A percentile compares a stretch with the other conserved stretches of the same genome.
phyloP scores from a whole-genome alignment of 495 filamentous ascomycete species.

The Xylaria bambusicola region DNA sequence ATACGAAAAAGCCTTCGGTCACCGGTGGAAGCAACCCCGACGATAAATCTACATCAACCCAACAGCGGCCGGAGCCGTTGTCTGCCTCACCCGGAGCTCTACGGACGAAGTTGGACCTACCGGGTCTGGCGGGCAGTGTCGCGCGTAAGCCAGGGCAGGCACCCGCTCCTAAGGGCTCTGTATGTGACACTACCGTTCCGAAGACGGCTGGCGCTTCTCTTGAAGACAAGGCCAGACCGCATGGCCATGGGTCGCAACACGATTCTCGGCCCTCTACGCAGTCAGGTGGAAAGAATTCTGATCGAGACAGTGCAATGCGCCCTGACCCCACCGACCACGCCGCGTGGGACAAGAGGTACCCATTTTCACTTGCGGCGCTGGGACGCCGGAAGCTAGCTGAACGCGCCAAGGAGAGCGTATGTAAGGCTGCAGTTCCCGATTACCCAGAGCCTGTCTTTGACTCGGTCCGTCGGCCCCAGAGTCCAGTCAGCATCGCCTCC shows the following conservation, averaged over 20 bases:
- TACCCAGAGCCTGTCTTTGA: slow-evolving; percentile 16
- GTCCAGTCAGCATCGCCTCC: slow-evolving; percentile 9
- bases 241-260: slow-evolving; percentile 18
- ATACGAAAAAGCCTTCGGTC: slow-evolving; percentile 24
- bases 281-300: slow-evolving; percentile 16
- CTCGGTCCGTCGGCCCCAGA: slow-evolving; percentile 11
- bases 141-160: background rate
- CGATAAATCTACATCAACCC: slow-evolving; percentile 3
- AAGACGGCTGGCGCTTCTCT: slow-evolving; percentile 16
- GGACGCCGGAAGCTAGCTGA: slow-evolving; percentile 1
- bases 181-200: background rate
- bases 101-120: background rate
- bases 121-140: background rate
- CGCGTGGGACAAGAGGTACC: slow-evolving; percentile 18
- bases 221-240: slow-evolving; percentile 15
- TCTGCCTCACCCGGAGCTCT: slow-evolving; percentile 2
- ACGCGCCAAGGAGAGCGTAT: slow-evolving; percentile 17
- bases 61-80: background rate
- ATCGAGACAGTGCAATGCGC: slow-evolving; percentile 18
- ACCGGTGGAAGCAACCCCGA: slow-evolving; percentile 20
- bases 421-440: slow-evolving; percentile 13
- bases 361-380: slow-evolving; percentile 14
- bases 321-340: slow-evolving; percentile 11
- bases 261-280: slow-evolving; percentile 18
- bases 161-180: background rate